phyloP scores from a whole-genome alignment of 495 filamentous ascomycete genomes.

The Hypoxylon fuscum region DNA sequence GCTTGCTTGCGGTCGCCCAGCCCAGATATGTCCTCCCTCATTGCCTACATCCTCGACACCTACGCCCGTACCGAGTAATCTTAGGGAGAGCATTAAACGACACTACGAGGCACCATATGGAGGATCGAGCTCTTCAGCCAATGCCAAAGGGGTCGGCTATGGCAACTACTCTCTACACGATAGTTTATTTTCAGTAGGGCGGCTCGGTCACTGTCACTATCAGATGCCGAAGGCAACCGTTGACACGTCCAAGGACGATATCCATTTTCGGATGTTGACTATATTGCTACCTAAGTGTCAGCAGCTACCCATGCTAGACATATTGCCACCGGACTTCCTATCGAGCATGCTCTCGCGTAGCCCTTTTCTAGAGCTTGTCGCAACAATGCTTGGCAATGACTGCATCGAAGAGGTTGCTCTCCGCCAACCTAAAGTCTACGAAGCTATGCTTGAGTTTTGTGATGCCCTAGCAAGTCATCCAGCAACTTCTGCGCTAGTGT shows the following conservation, averaged over 20 bases:
- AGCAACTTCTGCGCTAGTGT: slow-evolving; percentile 22
- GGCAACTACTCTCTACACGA: slow-evolving; percentile 2
- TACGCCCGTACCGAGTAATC: neutral
- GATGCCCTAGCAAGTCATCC: slow-evolving; percentile 31
- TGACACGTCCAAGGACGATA: neutral
- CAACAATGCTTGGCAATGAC: slow-evolving; percentile 41
- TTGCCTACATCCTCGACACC: neutral
- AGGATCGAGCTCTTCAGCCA: neutral
- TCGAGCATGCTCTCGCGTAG: slow-evolving; percentile 44
- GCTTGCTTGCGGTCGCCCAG: slow-evolving; percentile 42
- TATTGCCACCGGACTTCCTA: slow-evolving; percentile 22
- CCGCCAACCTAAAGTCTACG: slow-evolving; percentile 17
- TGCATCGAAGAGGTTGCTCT: slow-evolving; percentile 43
- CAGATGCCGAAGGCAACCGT: neutral
- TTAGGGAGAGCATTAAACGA: too few species aligned
- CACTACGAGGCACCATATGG: too few species aligned
- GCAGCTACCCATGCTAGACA: slow-evolving; percentile 30
- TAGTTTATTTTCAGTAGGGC: neutral
- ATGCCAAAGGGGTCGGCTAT: slow-evolving; percentile 33
- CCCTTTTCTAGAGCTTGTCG: slow-evolving; percentile 42
- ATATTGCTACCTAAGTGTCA: slow-evolving; percentile 11
- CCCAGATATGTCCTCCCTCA: neutral
- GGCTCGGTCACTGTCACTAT: too few species aligned
- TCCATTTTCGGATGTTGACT: slow-evolving; percentile 22
- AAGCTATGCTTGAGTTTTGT: slow-evolving; percentile 44